phyloP scores from a whole-genome alignment of 1,284 basidiomycete species.

The Sanghuangporus sanghuang region DNA sequence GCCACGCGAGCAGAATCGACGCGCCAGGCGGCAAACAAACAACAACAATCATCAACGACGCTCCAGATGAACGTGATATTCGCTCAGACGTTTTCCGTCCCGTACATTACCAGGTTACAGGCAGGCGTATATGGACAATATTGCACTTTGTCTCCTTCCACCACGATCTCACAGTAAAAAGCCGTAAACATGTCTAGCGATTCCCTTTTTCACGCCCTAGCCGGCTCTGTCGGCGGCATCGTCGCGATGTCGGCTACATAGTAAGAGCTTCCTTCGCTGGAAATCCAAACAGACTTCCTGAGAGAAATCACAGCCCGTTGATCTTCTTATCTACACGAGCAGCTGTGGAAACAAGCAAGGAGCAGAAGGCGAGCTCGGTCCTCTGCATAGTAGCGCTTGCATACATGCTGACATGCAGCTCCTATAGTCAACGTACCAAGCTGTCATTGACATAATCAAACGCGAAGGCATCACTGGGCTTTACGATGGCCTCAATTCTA shows the following conservation, averaged over 20 bases:
- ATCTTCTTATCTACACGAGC: slow-evolving; percentile 91
- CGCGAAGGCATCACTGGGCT: slow-evolving; percentile 83
- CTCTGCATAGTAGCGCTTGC: background rate
- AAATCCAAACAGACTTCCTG: slow-evolving; percentile 18
- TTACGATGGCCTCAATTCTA: slow-evolving; percentile 86
- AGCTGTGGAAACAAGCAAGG: slow-evolving; percentile 82
- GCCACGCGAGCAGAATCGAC: background rate
- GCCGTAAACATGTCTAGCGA: slow-evolving; percentile 53
- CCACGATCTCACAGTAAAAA: background rate
- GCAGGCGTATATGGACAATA: background rate
- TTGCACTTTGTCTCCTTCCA: background rate
- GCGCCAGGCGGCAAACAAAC: background rate
- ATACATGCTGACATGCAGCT: background rate
- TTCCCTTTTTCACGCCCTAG: slow-evolving; percentile 84
- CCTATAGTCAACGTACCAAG: slow-evolving; percentile 48
- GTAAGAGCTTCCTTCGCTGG: slow-evolving; percentile 39
- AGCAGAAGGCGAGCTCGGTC: slow-evolving; percentile 51
- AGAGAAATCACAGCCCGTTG: slow-evolving; percentile 60
- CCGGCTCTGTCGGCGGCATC: slow-evolving; percentile 89
- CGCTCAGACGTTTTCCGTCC: background rate
- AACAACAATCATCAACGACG: background rate
- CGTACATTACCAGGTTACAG: background rate
- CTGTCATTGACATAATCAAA: slow-evolving; percentile 73
- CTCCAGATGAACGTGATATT: background rate
- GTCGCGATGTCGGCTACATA: slow-evolving; percentile 84